Percentiles rank a stretch among this genome's conserved stretches.
phyloP scores from a whole-genome alignment of 2,329 filamentous ascomycete species.

The Orbilia quercus region DNA sequence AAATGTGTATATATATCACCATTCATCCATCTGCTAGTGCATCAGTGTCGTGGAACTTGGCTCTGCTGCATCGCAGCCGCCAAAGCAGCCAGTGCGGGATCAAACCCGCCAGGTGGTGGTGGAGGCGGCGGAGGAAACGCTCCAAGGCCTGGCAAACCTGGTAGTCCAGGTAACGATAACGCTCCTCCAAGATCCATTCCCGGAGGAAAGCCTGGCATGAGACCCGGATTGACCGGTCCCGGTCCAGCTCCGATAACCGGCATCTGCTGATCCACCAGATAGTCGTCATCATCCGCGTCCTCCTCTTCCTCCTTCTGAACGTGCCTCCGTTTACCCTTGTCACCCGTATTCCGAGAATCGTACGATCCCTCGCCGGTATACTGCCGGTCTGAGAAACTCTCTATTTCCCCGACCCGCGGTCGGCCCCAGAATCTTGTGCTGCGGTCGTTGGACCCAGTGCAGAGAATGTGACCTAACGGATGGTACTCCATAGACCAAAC shows the following conservation, averaged over 20 bases:
- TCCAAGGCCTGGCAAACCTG: constrained; percentile 48
- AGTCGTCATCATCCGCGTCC: constrained; percentile 94
- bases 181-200: constrained; percentile 44
- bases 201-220: constrained; percentile 40
- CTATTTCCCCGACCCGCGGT: constrained; percentile 85
- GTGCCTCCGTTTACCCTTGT: constrained; percentile 75
- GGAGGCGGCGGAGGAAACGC: constrained; percentile 42
- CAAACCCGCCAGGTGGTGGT: constrained; percentile 43
- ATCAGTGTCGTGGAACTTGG: constrained; percentile 31
- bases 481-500: constrained; percentile 99
- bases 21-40: not conserved
- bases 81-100: constrained; percentile 36
- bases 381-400: constrained; percentile 87
- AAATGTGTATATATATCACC: not conserved
- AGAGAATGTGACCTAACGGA: constrained; percentile 91
- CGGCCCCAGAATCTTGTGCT: constrained; percentile 98
- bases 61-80: constrained; percentile 46
- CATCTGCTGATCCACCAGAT: constrained; percentile 89
- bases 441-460: constrained; percentile 94
- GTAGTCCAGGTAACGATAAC: constrained; percentile 40
- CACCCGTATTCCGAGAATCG: constrained; percentile 87
- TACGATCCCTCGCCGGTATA: constrained; percentile 94
- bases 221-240: constrained; percentile 26
- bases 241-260: constrained; percentile 63
- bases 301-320: constrained; percentile 79